Evolutionary conservation across 1,139 yeast species (phyloP), one percentile per base, ranked within the genome.

Genomic region (Geotrichum europaeum): DNA sequence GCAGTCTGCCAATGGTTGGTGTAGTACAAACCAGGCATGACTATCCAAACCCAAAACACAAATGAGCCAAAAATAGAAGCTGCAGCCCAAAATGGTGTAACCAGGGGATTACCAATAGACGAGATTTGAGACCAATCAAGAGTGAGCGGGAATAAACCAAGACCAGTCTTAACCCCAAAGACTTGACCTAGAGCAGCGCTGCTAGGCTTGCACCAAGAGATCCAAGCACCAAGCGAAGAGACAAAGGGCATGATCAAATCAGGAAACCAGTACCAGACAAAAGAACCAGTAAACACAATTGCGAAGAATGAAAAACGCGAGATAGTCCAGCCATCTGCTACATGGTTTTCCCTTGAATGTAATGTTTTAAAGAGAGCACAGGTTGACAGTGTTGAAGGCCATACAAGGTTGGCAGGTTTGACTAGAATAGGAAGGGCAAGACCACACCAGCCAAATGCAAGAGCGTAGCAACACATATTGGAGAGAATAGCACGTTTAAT

Each of bases 111-210:
- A 13, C 58, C 51, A 18, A 55, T 20, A 2, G 49, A 34, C 15
- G 77, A 68, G 49, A 77, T 69, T 65, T 76, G 78, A 47, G 77
- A 73, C 81, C 81, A 78, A 65, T 78, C 81, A 61, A 78, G 76
- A 2, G 81, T 74, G 40, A 76, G 66, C 45, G 86, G 86, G 67
- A 81, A 70, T 69, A 82, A 70, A 55, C 85, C 86, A 66, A 81
- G 73, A 49, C 85, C 85, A 20, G 81, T 74, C 20, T 74, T 65
- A 15, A 79, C 75, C 55, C 86, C 86, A 64, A 82, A 81, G 30
- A 83, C 71, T 67, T 81, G 84, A 67, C 79, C 79, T 30, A 82
- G 76, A 50, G 75, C 73, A 51, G 79, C 79, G 60, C 76, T 75
- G 43, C 73, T 64, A 20, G 81, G 81, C 43, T 68, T 69, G 53